Percentiles rank a stretch among this genome's conserved stretches.
These are phyloP conservation scores for Lenzites betulinus DNA, from an alignment of 768 basidiomycete species.

Conservation along the genomic window DNA sequence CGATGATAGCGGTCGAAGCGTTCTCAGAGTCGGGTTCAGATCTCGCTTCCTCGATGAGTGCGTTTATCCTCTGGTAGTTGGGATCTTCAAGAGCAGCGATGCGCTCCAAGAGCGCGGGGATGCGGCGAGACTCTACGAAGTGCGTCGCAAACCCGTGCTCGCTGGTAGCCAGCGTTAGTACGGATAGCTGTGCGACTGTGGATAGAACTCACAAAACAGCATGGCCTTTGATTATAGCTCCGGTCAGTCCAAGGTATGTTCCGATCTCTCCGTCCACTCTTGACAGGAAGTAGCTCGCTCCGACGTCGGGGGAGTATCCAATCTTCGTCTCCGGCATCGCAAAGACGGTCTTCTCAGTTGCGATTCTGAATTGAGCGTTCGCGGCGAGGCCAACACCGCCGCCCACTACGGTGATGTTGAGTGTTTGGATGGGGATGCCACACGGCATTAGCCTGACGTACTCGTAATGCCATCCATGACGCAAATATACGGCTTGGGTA, in stretches of 20 bases:
- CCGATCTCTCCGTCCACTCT: constrained; percentile 90
- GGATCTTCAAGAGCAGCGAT: constrained; percentile 59
- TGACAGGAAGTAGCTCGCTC: constrained; percentile 86
- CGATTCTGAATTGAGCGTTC: constrained; percentile 86
- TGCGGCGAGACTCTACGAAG: constrained; percentile 75
- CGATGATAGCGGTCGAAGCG: constrained; percentile 52
- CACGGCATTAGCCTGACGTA: constrained; percentile 42
- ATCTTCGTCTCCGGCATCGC: constrained; percentile 98
- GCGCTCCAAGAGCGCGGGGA: constrained; percentile 70
- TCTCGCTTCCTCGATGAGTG: constrained; percentile 65
- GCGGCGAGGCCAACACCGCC: constrained; percentile 90
- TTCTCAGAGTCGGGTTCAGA: constrained; percentile 62
- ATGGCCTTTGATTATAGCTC: constrained; percentile 69
- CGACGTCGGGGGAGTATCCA: constrained; percentile 91
- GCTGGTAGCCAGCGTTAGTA: constrained; percentile 42
- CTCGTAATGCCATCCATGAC: constrained; percentile 91
- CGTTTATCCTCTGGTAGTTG: constrained; percentile 55
- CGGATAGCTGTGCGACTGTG: background rate
- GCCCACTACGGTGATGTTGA: constrained; percentile 63
- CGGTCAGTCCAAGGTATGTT: constrained; percentile 91
- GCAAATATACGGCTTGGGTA: constrained; percentile 88
- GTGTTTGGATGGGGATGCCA: constrained; percentile 5
- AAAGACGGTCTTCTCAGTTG: constrained; percentile 88
- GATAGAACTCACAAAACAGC: constrained; percentile 74
- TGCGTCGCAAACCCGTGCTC: constrained; percentile 95